Percentiles rank a stretch among this genome's conserved stretches.
These are phyloP conservation scores for Trichoderma sp. DNA, from an alignment of 2,329 filamentous ascomycete species.

Conservation along the genomic window DNA sequence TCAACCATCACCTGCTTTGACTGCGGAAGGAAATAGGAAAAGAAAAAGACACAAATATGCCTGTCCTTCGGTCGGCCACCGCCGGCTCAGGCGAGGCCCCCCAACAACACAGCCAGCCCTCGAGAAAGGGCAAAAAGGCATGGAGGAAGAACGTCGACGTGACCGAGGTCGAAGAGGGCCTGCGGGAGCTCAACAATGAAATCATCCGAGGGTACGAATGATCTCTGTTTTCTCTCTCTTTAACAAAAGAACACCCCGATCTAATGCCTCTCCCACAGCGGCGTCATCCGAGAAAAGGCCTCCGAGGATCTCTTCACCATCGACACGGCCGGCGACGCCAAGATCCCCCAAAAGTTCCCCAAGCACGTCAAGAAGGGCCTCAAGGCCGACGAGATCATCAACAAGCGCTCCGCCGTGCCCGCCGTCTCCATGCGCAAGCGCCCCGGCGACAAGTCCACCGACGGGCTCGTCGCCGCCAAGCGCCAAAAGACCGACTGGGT, in stretches of 20 bases:
- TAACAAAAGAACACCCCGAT: no score
- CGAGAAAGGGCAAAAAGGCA: constrained; percentile 95
- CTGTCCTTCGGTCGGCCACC: constrained; percentile 51
- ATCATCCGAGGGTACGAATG: constrained; percentile 77
- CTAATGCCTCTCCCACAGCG: constrained; percentile 55
- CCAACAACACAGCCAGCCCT: constrained; percentile 82
- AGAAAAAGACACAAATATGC: constrained; percentile 47
- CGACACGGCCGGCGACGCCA: constrained; percentile 71
- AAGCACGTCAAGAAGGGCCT: constrained; percentile 74
- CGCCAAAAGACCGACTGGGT: constrained; percentile 77
- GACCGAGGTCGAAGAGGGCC: constrained; percentile 78
- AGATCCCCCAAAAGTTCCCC: constrained; percentile 64
- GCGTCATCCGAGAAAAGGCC: constrained; percentile 79
- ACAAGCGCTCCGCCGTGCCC: constrained; percentile 77
- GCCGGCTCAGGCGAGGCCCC: constrained; percentile 63
- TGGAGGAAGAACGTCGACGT: constrained; percentile 99
- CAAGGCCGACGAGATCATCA: constrained; percentile 90
- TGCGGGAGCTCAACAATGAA: constrained; percentile 83
- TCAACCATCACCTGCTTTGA: no score
- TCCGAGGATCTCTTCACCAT: constrained; percentile 84
- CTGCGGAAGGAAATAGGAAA: neutral
- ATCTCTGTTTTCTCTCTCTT: neutral
- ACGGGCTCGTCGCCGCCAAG: constrained; percentile 75
- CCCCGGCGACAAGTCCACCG: constrained; percentile 65
- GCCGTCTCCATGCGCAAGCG: constrained; percentile 80